Evolutionary conservation across 2,329 filamentous ascomycete species (phyloP).

Genomic region (Fusarium heterosporum): DNA sequence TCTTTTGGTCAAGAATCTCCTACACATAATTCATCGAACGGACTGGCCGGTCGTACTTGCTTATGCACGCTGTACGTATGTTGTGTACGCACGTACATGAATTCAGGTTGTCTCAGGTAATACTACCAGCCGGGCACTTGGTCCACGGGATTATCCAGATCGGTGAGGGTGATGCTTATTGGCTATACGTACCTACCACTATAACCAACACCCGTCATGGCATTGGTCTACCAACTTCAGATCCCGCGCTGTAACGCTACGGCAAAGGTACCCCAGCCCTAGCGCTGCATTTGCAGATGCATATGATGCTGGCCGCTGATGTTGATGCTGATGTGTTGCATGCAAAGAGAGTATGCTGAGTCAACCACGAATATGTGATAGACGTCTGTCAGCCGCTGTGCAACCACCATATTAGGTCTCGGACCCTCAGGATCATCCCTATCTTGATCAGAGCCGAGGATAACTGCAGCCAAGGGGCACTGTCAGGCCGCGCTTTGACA

Average conservation of each 20-base stretch:
- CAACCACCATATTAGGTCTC: slow-evolving; percentile 29
- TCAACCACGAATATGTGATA: slow-evolving; percentile 26
- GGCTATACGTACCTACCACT: slow-evolving; percentile 4
- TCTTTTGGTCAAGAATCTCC: slow-evolving; percentile 26
- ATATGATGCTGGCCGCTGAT: slow-evolving; percentile 21
- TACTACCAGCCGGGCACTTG: slow-evolving; percentile 20
- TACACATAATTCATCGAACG: slow-evolving; percentile 7
- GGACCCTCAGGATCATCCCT: slow-evolving; percentile 34
- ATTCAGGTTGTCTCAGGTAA: slow-evolving; percentile 30
- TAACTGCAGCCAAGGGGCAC: slow-evolving; percentile 39
- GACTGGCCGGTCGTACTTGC: slow-evolving; percentile 4
- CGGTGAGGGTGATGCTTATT: neutral
- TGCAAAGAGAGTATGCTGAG: slow-evolving; percentile 8
- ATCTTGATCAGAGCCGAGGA: slow-evolving; percentile 29
- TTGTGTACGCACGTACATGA: slow-evolving; percentile 20
- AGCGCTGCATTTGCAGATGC: slow-evolving; percentile 7
- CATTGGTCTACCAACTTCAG: slow-evolving; percentile 18
- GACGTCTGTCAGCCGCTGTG: slow-evolving; percentile 30
- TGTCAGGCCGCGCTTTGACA: neutral
- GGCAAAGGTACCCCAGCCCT: slow-evolving; percentile 20
- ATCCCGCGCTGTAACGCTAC: slow-evolving; percentile 32
- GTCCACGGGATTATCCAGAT: neutral
- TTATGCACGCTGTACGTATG: neutral
- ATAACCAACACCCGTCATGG: slow-evolving; percentile 2
- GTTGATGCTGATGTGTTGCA: neutral